phyloP scores from a whole-genome alignment of 257 asterid species.

The Gentiana straminea region DNA sequence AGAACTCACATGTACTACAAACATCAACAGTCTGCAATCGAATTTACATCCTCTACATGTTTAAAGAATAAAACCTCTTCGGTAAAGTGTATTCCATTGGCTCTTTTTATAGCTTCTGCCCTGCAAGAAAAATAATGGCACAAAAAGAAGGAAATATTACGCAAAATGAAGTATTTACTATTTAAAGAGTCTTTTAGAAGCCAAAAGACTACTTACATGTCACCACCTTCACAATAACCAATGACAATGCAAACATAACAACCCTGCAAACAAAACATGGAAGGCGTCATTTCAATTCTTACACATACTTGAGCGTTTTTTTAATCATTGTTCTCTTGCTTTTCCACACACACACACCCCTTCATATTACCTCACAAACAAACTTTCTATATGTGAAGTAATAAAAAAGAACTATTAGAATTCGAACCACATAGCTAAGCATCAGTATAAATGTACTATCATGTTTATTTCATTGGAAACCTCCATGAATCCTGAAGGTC shows the following conservation, averaged over 20 bases:
- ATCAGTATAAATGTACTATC: too few species aligned
- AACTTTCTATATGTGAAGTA: too few species aligned
- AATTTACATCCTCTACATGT: too few species aligned
- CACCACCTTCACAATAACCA: conserved; percentile 98
- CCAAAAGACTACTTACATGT: conserved; percentile 47
- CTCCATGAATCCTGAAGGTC: too few species aligned
- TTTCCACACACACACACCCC: too few species aligned
- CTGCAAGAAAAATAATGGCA: conserved; percentile 29
- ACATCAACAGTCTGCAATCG: not conserved
- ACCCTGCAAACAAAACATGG: conserved; percentile 41
- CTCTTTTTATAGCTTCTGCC: conserved; percentile 75
- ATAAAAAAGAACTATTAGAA: too few species aligned
- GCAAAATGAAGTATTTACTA: not conserved
- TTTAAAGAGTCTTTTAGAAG: not conserved
- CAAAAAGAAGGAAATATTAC: conserved; percentile 6
- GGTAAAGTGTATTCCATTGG: conserved; percentile 56
- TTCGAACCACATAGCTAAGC: too few species aligned
- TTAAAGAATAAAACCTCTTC: conserved; percentile 47
- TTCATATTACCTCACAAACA: too few species aligned
- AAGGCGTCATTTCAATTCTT: too few species aligned
- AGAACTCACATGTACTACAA: not conserved
- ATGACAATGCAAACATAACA: conserved; percentile 91
- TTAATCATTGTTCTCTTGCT: too few species aligned
- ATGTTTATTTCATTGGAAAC: too few species aligned
- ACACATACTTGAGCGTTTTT: too few species aligned